Evolutionary conservation across 768 basidiomycete species (phyloP).

Genomic region (Rhodotorula paludigena): DNA sequence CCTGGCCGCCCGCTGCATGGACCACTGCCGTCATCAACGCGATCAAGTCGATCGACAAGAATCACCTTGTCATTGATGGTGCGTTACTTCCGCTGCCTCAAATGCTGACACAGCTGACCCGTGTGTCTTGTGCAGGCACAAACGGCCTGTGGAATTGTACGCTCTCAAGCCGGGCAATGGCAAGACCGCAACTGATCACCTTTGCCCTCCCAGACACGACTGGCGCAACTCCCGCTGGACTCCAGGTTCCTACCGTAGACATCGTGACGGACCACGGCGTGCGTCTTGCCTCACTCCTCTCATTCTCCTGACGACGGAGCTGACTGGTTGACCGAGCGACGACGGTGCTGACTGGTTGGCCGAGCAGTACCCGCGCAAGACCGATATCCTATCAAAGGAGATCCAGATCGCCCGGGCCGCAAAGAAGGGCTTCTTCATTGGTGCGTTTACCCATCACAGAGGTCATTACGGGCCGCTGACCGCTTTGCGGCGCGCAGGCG

Average conservation of each 20-base stretch:
- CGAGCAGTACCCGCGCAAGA: slow-evolving; percentile 28
- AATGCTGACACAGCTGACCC: no score
- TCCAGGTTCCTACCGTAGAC: slow-evolving; percentile 5
- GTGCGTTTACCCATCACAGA: neutral
- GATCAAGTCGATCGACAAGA: slow-evolving; percentile 1
- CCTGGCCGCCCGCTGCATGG: slow-evolving; percentile 18
- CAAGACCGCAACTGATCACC: neutral
- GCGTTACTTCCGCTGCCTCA: no score
- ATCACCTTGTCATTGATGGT: slow-evolving; percentile 33
- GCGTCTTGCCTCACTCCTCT: neutral
- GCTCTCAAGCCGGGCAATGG: no score
- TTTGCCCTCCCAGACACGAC: slow-evolving; percentile 6
- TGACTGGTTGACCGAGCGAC: no score
- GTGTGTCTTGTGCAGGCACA: no score
- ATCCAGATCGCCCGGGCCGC: neutral
- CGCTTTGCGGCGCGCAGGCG: neutral
- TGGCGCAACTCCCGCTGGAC: neutral
- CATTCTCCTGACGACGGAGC: neutral
- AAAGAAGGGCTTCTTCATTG: slow-evolving; percentile 30
- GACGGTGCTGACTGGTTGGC: no score
- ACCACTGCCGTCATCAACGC: neutral
- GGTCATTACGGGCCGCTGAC: no score
- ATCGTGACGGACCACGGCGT: slow-evolving; percentile 33
- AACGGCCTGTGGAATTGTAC: slow-evolving; percentile 30
- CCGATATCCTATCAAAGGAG: slow-evolving; percentile 15